Conservation (phyloP, 352 stramenopile genomes). For the Phytophthora quininea region DNA sequence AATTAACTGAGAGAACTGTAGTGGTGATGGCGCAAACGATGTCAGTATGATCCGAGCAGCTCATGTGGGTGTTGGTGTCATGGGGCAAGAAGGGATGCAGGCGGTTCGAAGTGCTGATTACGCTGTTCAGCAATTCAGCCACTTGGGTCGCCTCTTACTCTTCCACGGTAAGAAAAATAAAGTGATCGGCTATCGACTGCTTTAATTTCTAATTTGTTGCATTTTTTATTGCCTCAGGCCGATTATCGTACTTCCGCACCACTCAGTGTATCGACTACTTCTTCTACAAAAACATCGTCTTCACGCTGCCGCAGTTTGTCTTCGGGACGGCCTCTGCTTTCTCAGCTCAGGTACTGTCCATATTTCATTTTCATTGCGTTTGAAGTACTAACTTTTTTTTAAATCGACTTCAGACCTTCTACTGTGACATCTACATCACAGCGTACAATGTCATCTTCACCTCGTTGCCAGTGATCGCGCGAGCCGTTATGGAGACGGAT, state of each 20-base stretch:
- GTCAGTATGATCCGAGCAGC: slow-evolving; percentile 99
- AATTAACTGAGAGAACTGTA: slow-evolving; percentile 25
- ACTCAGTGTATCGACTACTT: slow-evolving; percentile 97
- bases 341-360: slow-evolving; percentile 65
- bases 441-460: slow-evolving; percentile 96
- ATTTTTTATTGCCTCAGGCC: slow-evolving; percentile 49
- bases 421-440: slow-evolving; percentile 84
- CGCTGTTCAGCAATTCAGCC: slow-evolving; percentile 83
- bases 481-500: slow-evolving; percentile 81
- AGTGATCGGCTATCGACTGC: not conserved
- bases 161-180: slow-evolving; percentile 54
- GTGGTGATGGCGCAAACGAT: slow-evolving; percentile 99
- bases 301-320: slow-evolving; percentile 90
- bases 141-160: slow-evolving; percentile 73
- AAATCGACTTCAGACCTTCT: slow-evolving; percentile 59
- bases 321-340: slow-evolving; percentile 89
- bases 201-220: not conserved
- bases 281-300: slow-evolving; percentile 99
- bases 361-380: too few relatives aligned
- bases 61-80: slow-evolving; percentile 98
- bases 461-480: slow-evolving; percentile 86
- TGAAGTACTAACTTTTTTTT: not conserved
- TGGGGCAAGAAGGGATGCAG: slow-evolving; percentile 96
- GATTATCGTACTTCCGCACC: slow-evolving; percentile 97
- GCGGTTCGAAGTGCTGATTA: slow-evolving; percentile 84